Percentiles rank a stretch among this genome's conserved stretches.
Conservation (phyloP, 352 stramenopile species). For the Pythium myriotylum region DNA sequence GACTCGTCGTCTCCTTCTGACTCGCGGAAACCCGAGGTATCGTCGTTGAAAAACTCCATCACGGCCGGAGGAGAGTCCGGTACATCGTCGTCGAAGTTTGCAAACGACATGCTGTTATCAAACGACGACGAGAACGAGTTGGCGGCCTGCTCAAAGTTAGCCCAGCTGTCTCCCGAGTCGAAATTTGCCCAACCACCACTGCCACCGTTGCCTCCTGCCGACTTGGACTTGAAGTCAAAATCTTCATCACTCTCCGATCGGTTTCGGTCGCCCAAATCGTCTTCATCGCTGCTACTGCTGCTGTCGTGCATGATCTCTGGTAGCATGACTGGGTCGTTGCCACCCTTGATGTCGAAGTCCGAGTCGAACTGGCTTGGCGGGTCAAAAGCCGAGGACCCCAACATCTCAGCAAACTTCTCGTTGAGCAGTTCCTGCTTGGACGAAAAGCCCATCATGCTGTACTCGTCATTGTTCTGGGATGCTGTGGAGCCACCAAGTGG, state of each 20-base stretch:
- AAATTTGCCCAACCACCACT: slow-evolving; percentile 66
- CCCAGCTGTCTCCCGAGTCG: slow-evolving; percentile 60
- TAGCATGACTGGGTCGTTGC: slow-evolving; percentile 69
- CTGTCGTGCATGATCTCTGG: slow-evolving; percentile 88
- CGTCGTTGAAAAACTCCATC: slow-evolving; percentile 34
- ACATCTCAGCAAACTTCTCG: slow-evolving; percentile 84
- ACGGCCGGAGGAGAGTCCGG: slow-evolving; percentile 28
- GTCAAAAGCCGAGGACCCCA: slow-evolving; percentile 69
- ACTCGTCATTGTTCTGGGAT: slow-evolving; percentile 62
- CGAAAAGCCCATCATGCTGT: slow-evolving; percentile 74
- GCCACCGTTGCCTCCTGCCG: slow-evolving; percentile 8
- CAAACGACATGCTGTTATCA: slow-evolving; percentile 33
- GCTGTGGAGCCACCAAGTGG: slow-evolving; percentile 72
- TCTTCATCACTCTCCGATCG: slow-evolving; percentile 30
- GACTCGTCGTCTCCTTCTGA: slow-evolving; percentile 17
- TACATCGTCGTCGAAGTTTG: slow-evolving; percentile 35
- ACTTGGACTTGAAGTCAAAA: slow-evolving; percentile 38
- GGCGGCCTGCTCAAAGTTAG: slow-evolving; percentile 60
- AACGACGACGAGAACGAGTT: slow-evolving; percentile 61
- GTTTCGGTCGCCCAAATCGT: slow-evolving; percentile 68
- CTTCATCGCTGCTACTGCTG: slow-evolving; percentile 84
- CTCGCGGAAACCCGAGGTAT: slow-evolving; percentile 18
- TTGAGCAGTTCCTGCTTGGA: slow-evolving; percentile 77
- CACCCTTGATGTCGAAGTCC: slow-evolving; percentile 73
- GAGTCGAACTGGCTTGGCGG: slow-evolving; percentile 59